A percentile compares a stretch with the other conserved stretches of the same genome.
Evolutionary conservation across 2,329 filamentous ascomycete species (phyloP).

Genomic region (Xylariaceae sp.): DNA sequence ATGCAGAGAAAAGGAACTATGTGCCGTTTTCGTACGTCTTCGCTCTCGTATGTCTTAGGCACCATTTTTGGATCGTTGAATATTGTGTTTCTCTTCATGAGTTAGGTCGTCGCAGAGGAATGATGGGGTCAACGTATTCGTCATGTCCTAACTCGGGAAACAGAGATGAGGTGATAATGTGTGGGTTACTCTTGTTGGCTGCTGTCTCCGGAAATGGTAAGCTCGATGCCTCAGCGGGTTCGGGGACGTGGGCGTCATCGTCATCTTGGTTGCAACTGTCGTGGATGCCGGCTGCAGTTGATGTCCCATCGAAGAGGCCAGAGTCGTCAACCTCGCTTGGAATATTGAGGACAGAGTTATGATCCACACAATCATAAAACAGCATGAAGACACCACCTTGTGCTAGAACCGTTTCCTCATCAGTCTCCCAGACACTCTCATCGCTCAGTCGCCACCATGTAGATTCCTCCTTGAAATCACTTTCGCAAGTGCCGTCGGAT

Average conservation of each 20-base stretch:
- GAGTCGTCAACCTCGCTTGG: too few species aligned
- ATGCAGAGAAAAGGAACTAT: not conserved
- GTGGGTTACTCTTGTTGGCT: not conserved
- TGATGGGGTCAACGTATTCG: slow-evolving; percentile 21
- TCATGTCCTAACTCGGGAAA: not conserved
- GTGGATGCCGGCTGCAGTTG: too few species aligned
- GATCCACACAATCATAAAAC: slow-evolving; percentile 80
- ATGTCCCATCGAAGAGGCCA: too few species aligned
- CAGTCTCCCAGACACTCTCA: slow-evolving; percentile 73
- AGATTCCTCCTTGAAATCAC: slow-evolving; percentile 32
- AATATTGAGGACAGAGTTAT: slow-evolving; percentile 42
- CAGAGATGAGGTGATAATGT: not conserved
- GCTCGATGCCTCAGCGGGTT: too few species aligned
- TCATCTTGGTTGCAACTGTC: too few species aligned
- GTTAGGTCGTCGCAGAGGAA: slow-evolving; percentile 24
- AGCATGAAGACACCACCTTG: slow-evolving; percentile 93
- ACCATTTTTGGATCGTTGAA: not conserved
- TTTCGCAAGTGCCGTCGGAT: slow-evolving; percentile 11
- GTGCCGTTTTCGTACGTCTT: too few species aligned
- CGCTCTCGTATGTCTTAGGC: too few species aligned
- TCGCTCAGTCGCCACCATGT: slow-evolving; percentile 93
- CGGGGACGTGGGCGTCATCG: too few species aligned
- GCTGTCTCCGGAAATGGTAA: too few species aligned
- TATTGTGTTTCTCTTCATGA: slow-evolving; percentile 4
- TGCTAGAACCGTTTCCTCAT: slow-evolving; percentile 68